Evolutionary conservation across 2,329 filamentous ascomycete species (phyloP).

Genomic region (Fusarium sp.): DNA sequence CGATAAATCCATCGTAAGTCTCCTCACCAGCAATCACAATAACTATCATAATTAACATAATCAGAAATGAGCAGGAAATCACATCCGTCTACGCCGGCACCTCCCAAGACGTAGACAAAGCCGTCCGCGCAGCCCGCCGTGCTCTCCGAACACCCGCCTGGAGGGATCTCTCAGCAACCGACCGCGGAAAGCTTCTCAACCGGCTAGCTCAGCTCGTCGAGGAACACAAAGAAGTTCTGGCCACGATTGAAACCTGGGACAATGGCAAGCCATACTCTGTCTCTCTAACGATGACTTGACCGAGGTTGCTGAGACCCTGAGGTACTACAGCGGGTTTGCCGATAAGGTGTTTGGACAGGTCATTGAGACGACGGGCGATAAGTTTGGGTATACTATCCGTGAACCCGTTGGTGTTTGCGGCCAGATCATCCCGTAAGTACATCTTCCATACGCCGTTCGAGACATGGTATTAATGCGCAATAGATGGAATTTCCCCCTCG

Average conservation of each 20-base stretch:
- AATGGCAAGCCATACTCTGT: constrained; percentile 78
- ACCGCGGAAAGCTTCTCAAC: constrained; percentile 76
- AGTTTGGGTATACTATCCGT: constrained; percentile 80
- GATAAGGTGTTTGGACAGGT: constrained; percentile 85
- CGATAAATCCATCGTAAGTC: constrained; percentile 66
- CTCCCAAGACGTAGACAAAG: constrained; percentile 51
- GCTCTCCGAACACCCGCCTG: constrained; percentile 77
- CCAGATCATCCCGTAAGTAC: constrained; percentile 72
- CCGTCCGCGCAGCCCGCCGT: constrained; percentile 66
- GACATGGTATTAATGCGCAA: background rate
- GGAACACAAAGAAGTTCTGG: constrained; percentile 65
- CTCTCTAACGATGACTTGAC: constrained; percentile 74
- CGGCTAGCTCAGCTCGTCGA: constrained; percentile 80
- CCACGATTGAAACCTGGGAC: constrained; percentile 81
- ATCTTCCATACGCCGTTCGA: fast-evolving
- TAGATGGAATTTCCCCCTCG: constrained; percentile 74
- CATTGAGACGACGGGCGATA: constrained; percentile 75
- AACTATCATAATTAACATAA: background rate
- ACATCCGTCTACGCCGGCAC: constrained; percentile 52
- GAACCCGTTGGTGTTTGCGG: constrained; percentile 84
- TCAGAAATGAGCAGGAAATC: constrained; percentile 52
- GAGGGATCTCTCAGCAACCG: constrained; percentile 74
- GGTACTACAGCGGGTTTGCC: constrained; percentile 83
- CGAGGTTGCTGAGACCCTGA: constrained; percentile 61
- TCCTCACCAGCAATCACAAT: no score